A percentile compares a stretch with the other conserved stretches of the same genome.
phyloP scores from a whole-genome alignment of 345 rosid species.

The Reutealis trisperma region DNA sequence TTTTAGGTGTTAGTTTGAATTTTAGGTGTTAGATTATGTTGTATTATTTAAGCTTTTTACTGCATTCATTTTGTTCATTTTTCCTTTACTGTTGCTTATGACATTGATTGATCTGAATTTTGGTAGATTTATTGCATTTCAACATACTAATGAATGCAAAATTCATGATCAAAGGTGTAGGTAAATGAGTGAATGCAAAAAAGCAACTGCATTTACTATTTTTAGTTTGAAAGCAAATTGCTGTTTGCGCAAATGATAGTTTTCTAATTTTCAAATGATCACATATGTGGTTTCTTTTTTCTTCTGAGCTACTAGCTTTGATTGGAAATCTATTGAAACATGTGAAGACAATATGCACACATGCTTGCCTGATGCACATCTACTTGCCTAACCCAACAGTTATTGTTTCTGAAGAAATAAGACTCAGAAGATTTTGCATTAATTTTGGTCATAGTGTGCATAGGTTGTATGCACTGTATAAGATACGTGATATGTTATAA shows the following conservation, averaged over 20 bases:
- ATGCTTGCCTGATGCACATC: too few species aligned
- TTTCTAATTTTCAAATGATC: not conserved
- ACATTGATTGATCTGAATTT: not conserved
- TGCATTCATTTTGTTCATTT: not conserved
- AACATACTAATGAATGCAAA: not conserved
- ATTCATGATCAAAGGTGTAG: not conserved
- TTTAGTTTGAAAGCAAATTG: not conserved
- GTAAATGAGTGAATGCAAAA: not conserved
- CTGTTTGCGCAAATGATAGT: not conserved
- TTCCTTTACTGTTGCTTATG: not conserved
- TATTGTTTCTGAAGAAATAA: not conserved
- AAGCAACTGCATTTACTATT: not conserved
- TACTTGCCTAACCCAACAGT: not conserved
- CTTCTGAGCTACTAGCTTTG: not conserved
- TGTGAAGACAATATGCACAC: too few species aligned
- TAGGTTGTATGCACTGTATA: not conserved
- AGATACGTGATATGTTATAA: not conserved
- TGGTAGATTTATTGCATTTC: not conserved
- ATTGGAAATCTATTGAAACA: not conserved
- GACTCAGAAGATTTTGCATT: not conserved
- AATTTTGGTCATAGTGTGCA: too few species aligned
- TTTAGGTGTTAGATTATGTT: not conserved
- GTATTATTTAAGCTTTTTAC: not conserved
- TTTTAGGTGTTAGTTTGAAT: not conserved
- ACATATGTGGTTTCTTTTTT: not conserved